These are phyloP conservation scores for Pseudoperonospora humuli DNA, from an alignment of 352 stramenopile species.

Conservation along the genomic window DNA sequence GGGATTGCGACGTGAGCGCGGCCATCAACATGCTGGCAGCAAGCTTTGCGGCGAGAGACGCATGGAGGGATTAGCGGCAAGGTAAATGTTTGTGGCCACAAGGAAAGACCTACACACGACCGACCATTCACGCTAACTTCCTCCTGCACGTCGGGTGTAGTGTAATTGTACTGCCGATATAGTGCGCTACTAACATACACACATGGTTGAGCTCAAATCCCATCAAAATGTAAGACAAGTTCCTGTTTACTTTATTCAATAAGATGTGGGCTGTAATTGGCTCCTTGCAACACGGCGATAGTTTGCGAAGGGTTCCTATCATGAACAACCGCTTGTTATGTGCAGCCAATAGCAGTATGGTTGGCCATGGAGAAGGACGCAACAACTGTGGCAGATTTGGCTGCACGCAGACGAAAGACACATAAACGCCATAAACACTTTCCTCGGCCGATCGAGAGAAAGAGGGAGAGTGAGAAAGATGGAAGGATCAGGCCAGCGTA, in stretches of 20 bases:
- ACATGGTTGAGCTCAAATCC: background rate
- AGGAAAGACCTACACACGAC: too few relatives aligned
- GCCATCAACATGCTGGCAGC: too few relatives aligned
- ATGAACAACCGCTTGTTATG: conserved; percentile 84
- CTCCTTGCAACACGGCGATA: conserved; percentile 72
- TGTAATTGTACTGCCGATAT: background rate
- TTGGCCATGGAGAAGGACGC: conserved; percentile 50
- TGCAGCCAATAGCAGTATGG: conserved; percentile 84
- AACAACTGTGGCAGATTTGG: conserved; percentile 86
- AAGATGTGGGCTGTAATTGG: conserved; percentile 77
- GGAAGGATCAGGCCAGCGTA: conserved; percentile 79
- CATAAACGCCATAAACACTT: conserved; percentile 3
- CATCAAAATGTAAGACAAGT: too few relatives aligned
- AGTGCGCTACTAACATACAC: too few relatives aligned
- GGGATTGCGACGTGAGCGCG: too few relatives aligned
- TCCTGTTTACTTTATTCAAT: too few relatives aligned
- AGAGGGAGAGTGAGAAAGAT: background rate
- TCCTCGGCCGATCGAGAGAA: background rate
- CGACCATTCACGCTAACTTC: too few relatives aligned
- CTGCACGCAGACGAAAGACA: conserved; percentile 29
- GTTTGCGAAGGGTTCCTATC: conserved; percentile 84
- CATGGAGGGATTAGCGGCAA: too few relatives aligned
- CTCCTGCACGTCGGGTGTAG: background rate
- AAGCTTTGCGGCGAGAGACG: too few relatives aligned
- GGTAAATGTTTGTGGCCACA: too few relatives aligned